A percentile compares a stretch with the other conserved stretches of the same genome.
phyloP scores from a whole-genome alignment of 805 yeast genomes.

The Wickerhamiella cacticola region DNA sequence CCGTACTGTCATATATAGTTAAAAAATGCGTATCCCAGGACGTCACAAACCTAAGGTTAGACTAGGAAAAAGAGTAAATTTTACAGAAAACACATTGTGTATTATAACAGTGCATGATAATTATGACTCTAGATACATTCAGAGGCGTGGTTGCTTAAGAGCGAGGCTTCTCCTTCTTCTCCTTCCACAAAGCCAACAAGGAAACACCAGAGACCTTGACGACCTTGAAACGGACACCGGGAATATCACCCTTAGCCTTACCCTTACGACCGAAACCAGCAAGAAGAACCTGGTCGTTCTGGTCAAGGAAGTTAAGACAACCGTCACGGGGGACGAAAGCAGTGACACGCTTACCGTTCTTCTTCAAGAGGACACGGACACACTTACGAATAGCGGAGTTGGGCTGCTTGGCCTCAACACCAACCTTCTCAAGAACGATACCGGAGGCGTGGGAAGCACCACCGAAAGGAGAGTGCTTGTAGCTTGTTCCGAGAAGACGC shows the following conservation, averaged over 20 bases:
- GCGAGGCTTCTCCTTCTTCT: conserved; percentile 99
- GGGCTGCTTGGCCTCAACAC: conserved; percentile 99
- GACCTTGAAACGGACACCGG: conserved; percentile 99
- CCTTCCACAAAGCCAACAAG: conserved; percentile 98
- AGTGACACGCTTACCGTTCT: conserved; percentile 99
- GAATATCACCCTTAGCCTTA: conserved; percentile 99
- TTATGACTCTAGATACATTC: conserved; percentile 2
- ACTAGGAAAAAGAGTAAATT: no score
- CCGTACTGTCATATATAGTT: no score
- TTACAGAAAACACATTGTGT: no score
- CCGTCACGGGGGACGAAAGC: conserved; percentile 99
- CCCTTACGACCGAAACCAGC: conserved; percentile 99
- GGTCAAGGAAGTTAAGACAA: conserved; percentile 99
- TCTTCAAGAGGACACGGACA: conserved; percentile 99
- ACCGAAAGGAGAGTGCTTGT: conserved; percentile 99
- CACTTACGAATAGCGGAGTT: conserved; percentile 99
- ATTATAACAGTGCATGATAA: conserved; percentile 1
- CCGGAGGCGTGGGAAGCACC: conserved; percentile 99
- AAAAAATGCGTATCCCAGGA: no score
- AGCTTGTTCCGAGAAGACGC: conserved; percentile 98
- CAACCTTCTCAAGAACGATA: conserved; percentile 97
- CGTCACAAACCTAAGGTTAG: not conserved
- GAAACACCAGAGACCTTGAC: conserved; percentile 99
- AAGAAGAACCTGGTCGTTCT: conserved; percentile 97
- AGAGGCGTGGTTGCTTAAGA: conserved; percentile 7